Evolutionary conservation across 805 yeast genomes (phyloP).

Genomic region (Priceomyces castillae): DNA sequence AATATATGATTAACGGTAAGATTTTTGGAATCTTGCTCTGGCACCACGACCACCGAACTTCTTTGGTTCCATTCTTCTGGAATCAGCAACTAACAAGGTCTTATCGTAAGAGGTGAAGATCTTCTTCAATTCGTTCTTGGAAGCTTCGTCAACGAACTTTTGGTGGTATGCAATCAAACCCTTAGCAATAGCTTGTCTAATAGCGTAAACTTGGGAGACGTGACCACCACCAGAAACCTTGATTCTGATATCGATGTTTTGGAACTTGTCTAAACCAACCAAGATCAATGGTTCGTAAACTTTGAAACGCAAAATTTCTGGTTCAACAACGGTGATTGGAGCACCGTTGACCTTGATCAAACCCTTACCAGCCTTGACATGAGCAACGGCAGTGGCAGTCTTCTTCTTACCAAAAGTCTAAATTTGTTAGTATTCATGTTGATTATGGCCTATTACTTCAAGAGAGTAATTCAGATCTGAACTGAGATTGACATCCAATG

Average conservation of each 20-base stretch:
- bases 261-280: constrained; percentile 98
- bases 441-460: neutral
- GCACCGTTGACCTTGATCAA: constrained; percentile 98
- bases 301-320: constrained; percentile 98
- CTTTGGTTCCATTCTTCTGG: constrained; percentile 99
- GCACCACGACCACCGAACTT: constrained; percentile 99
- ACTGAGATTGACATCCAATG: too few relatives aligned
- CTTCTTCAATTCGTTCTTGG: constrained; percentile 99
- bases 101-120: constrained; percentile 97
- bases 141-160: constrained; percentile 98
- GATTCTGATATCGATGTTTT: constrained; percentile 97
- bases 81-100: constrained; percentile 98
- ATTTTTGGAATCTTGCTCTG: constrained; percentile 99
- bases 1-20: constrained; percentile 82
- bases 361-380: constrained; percentile 99
- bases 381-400: constrained; percentile 99
- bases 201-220: constrained; percentile 99
- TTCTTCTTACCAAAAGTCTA: constrained; percentile 99
- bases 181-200: constrained; percentile 99
- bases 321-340: constrained; percentile 98
- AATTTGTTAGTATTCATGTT: constrained; percentile 19
- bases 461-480: too few relatives aligned
- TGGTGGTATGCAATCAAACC: constrained; percentile 99
- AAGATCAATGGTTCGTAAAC: constrained; percentile 98
- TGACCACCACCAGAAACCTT: constrained; percentile 99